phyloP scores from a whole-genome alignment of 2,329 filamentous ascomycete genomes.

The Aspergillus felis region DNA sequence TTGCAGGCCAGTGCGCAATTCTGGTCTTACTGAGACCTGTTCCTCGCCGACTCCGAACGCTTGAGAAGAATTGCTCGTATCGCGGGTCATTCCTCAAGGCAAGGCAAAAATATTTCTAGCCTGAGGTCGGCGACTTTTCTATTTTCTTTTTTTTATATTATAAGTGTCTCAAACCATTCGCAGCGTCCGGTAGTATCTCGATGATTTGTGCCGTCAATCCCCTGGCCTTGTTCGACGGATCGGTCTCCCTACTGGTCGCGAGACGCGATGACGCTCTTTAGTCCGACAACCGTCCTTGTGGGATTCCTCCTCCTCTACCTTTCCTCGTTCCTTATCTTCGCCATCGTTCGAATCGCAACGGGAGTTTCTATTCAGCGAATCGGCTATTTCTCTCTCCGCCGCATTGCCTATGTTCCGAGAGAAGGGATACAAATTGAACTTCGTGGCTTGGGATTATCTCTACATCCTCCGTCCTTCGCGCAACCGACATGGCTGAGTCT shows the following conservation, averaged over 20 bases:
- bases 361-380: constrained; percentile 94
- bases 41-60: constrained; percentile 9
- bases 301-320: constrained; percentile 83
- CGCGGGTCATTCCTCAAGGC: background rate
- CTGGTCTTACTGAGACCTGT: constrained; percentile 21
- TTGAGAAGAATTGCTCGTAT: background rate
- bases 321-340: constrained; percentile 87
- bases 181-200: constrained; percentile 7
- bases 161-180: background rate
- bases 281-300: constrained; percentile 79
- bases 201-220: constrained; percentile 17
- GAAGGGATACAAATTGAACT: constrained; percentile 90
- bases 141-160: background rate
- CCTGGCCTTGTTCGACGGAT: constrained; percentile 20
- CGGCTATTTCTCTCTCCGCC: constrained; percentile 85
- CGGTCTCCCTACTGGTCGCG: constrained; percentile 30
- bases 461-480: constrained; percentile 93
- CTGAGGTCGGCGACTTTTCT: background rate
- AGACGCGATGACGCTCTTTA: constrained; percentile 45
- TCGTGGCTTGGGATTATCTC: constrained; percentile 76
- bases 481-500: constrained; percentile 96
- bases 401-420: constrained; percentile 82
- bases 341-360: constrained; percentile 84
- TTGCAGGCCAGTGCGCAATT: constrained; percentile 12
- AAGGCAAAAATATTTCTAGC: background rate